These are phyloP conservation scores for Lotus japonicus DNA, from an alignment of 306 rosid species.

Conservation along the genomic window DNA sequence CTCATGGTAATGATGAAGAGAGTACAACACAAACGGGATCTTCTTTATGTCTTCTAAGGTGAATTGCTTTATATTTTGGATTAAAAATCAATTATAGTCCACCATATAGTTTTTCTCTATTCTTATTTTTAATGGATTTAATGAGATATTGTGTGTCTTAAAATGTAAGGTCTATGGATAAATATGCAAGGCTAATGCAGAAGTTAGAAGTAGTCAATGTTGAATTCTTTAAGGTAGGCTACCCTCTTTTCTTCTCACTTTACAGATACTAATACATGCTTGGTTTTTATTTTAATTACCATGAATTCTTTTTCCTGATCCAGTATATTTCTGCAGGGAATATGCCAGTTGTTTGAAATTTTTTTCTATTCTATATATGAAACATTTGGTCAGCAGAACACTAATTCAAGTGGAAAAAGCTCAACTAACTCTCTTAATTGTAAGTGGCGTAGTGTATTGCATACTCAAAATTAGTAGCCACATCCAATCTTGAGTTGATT, in stretches of 20 bases:
- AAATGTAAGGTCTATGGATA: conserved; percentile 84
- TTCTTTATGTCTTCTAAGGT: conserved; percentile 86
- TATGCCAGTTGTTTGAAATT: conserved; percentile 85
- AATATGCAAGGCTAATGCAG: conserved; percentile 97
- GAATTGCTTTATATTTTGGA: conserved; percentile 25
- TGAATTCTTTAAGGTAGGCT: conserved; percentile 84
- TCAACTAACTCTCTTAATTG: conserved; percentile 55
- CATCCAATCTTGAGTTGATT: conserved; percentile 25
- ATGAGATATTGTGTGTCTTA: conserved; percentile 29
- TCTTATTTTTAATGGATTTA: conserved; percentile 12
- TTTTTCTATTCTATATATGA: conserved; percentile 72
- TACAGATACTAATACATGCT: conserved; percentile 11
- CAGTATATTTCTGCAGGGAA: conserved; percentile 77
- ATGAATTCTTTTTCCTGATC: conserved; percentile 51
- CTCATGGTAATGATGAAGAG: conserved; percentile 54
- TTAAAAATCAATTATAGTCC: not conserved
- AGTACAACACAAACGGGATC: conserved; percentile 81
- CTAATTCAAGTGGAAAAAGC: conserved; percentile 65
- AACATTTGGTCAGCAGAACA: conserved; percentile 76
- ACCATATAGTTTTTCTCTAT: not conserved
- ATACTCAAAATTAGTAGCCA: conserved; percentile 18
- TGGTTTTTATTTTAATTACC: conserved; percentile 21
- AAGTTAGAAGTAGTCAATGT: conserved; percentile 74
- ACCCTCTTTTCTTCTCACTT: conserved; percentile 5
- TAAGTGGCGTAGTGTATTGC: conserved; percentile 34